Conservation (phyloP, 805 yeast species). For the Kregervanrija fluxuum region DNA sequence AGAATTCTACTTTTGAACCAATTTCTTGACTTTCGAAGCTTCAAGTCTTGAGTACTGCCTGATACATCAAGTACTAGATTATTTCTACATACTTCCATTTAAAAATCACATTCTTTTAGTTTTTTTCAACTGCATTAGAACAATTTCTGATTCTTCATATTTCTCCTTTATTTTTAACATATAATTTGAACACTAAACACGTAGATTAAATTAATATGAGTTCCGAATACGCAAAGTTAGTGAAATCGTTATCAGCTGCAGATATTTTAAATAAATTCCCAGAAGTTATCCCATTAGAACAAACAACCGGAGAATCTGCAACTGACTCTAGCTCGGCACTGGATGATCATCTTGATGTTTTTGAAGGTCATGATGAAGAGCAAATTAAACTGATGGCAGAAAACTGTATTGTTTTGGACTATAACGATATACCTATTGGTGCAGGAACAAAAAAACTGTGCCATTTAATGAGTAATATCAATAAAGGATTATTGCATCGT, state of each 20-base stretch:
- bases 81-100: too few species aligned
- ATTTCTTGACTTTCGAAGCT: too few species aligned
- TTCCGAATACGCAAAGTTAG: slow-evolving; percentile 40
- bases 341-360: slow-evolving; percentile 37
- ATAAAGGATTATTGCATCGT: slow-evolving; percentile 82
- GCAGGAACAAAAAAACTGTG: slow-evolving; percentile 91
- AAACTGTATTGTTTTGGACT: slow-evolving; percentile 87
- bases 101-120: too few species aligned
- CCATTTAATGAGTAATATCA: slow-evolving; percentile 80
- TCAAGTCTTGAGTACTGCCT: too few species aligned
- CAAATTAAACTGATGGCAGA: slow-evolving; percentile 95
- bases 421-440: slow-evolving; percentile 81
- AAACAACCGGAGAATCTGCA: slow-evolving; percentile 52
- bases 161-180: too few species aligned
- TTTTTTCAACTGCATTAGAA: too few species aligned
- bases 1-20: too few species aligned
- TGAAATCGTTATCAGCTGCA: slow-evolving; percentile 39
- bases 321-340: slow-evolving; percentile 25
- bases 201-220: too few species aligned
- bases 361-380: slow-evolving; percentile 85
- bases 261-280: slow-evolving; percentile 54
- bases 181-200: too few species aligned
- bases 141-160: too few species aligned
- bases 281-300: slow-evolving; percentile 57
- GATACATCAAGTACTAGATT: too few species aligned